Base-by-base conservation (phyloP, 257 asterid species). In the Striga asiatica region DNA sequence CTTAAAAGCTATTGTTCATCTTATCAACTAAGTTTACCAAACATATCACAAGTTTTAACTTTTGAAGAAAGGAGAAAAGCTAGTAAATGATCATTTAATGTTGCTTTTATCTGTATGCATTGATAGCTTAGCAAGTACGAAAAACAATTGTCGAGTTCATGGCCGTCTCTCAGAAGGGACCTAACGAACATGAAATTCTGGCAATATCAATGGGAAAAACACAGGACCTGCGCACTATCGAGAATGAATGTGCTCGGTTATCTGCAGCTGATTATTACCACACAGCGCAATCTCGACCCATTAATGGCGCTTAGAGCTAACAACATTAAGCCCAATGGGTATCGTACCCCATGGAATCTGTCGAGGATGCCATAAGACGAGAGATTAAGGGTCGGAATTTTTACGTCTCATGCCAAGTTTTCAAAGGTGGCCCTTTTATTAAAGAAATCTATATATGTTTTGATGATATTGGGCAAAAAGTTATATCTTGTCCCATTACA, bases 191-290 rank as follows among this genome's bases (percentile, higher is more conserved):
- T 8, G 12, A 17, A 50, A 2, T 49, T 60, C 66, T 60, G 66
- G 57, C 58, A 48, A 34, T 21, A 60, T 47, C 48, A 60, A 12
- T 60, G 48, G 66, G 24, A 47, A 22, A 48, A 46, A 35, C 66
- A 60, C 24, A 58, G 66, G 1, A 60, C 57, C 3, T 29, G 66
- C 16, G 66, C 20, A 9, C 53, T 27, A 17, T 49, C 66, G 23
- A 60, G 25, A 34, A 60, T 49, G 57, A 60, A 32, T 3, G 34
- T 60, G 4, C 9, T 9, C 18, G 16, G 5, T 1, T 60, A 60
- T 35, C 9, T 49, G 22, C 49, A 49, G 13, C 4, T 60, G 49
- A 50, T 49, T 9, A 20, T 60, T 60, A 6, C 20, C 3, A 49
- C 12, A 9, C 10, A 21, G 8, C 10, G 48, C 6, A 48, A 11